Base-by-base conservation (phyloP, 1,139 yeast species). In the Nakaseomyces bracarensis region DNA sequence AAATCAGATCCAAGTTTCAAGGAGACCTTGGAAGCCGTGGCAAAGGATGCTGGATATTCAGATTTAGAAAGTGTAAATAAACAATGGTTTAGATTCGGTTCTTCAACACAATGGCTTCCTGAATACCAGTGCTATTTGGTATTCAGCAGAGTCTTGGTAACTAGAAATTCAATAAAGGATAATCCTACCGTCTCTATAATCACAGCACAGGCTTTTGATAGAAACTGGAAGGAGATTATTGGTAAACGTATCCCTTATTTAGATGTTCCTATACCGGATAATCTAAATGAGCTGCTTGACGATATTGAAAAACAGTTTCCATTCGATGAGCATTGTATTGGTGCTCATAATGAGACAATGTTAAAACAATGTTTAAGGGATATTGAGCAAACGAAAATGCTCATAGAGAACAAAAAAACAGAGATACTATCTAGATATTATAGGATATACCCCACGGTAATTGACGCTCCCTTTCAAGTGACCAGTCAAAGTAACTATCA, bases 81-180 rank as follows among this genome's bases (percentile, higher is more conserved):
- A 13, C 34, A 45, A 21, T 53, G 57, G 57, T 44, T 27, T 30
- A 43, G 46, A 36, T 52, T 51, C 39, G 57, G 57, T 30, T 42
- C 49, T 3, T 45, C 55, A 8, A 46, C 53, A 0, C 45, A 52
- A 10, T 53, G 55, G 55, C 42, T 51, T 18, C 49, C 47, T 27
- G 38, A 43, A 7, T 45, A 48, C 26, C 46, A 51, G 26, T 49
- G 55, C 33, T 51, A 44, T 36, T 39, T 53, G 15, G 48, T 49
- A 2, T 49, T 39, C 28, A 45, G 50, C 2, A 41, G 55, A 30
- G 19, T 49, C 9, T 28, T 51, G 8, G n/a, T 33, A 5, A 7
- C 36, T 4, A 21, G n/a, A 11, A 14, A 13, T n/a, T 16, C 18
- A 9, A 11, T 3, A 7, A 20, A 21, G 7, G 18, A n/a, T 9